Conservation (phyloP, 2,329 filamentous ascomycete species). For the Microdochium nivale region DNA sequence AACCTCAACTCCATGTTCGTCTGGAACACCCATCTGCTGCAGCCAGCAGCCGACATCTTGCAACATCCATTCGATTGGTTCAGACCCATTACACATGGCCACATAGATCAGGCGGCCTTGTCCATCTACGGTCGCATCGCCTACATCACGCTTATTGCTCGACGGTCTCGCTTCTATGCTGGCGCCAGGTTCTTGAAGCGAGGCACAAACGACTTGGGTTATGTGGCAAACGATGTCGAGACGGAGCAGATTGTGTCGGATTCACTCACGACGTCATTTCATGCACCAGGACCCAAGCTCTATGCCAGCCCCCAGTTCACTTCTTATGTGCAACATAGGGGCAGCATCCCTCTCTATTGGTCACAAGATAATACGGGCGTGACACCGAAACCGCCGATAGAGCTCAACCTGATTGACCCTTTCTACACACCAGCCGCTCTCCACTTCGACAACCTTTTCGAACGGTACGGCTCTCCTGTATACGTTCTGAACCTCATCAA, state of each 20-base stretch:
- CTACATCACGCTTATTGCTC: slow-evolving; percentile 88
- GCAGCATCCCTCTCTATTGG: slow-evolving; percentile 96
- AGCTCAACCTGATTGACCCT: slow-evolving; percentile 89
- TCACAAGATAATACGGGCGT: slow-evolving; percentile 94
- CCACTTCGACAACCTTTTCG: slow-evolving; percentile 91
- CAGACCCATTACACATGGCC: slow-evolving; percentile 89
- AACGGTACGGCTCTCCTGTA: slow-evolving; percentile 84
- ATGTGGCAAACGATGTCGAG: slow-evolving; percentile 97
- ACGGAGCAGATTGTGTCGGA: slow-evolving; percentile 98
- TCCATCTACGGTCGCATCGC: slow-evolving; percentile 82
- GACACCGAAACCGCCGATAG: slow-evolving; percentile 91
- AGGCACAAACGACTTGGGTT: slow-evolving; percentile 87
- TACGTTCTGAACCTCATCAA: slow-evolving; percentile 92
- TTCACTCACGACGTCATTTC: slow-evolving; percentile 88
- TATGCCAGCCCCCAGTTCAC: slow-evolving; percentile 89
- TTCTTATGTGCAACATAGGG: slow-evolving; percentile 92
- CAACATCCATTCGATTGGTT: slow-evolving; percentile 93
- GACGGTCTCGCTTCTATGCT: slow-evolving; percentile 86
- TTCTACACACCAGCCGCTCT: slow-evolving; percentile 90
- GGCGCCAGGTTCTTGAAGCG: slow-evolving; percentile 91
- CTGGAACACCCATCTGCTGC: slow-evolving; percentile 87
- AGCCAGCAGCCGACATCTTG: slow-evolving; percentile 61
- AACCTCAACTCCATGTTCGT: slow-evolving; percentile 94
- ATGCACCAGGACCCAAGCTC: slow-evolving; percentile 76
- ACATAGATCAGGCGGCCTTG: slow-evolving; percentile 82